Evolutionary conservation across 2,329 filamentous ascomycete genomes (phyloP).

Genomic region (Colletotrichum gloeosporioides): DNA sequence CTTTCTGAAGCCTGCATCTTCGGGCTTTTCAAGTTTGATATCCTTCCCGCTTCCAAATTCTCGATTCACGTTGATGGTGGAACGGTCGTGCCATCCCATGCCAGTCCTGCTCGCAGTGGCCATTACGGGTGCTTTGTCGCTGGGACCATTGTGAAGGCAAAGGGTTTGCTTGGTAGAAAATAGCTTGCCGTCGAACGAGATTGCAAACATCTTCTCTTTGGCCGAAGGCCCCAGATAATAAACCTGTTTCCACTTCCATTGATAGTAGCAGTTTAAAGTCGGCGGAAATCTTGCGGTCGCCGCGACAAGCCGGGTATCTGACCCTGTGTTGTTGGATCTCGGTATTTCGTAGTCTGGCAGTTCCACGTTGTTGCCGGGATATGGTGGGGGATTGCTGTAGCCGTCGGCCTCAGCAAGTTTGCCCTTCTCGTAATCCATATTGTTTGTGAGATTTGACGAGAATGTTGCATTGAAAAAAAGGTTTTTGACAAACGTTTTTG

Average conservation of each 20-base stretch:
- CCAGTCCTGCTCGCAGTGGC: background rate
- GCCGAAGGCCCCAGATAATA: constrained; percentile 6
- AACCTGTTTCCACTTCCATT: constrained; percentile 7
- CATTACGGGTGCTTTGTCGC: background rate
- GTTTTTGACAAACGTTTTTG: background rate
- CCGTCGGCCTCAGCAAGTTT: background rate
- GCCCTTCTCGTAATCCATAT: background rate
- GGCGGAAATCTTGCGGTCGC: constrained; percentile 7
- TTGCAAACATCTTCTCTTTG: background rate
- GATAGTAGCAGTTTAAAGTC: constrained; percentile 1
- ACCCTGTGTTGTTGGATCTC: background rate
- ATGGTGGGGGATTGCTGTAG: background rate
- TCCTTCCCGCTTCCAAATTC: background rate
- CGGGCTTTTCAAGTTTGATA: background rate
- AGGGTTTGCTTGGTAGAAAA: constrained; percentile 6
- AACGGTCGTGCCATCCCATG: background rate
- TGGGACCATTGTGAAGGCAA: constrained; percentile 1
- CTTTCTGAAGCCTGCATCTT: background rate
- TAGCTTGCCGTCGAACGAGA: background rate
- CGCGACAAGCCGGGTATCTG: background rate
- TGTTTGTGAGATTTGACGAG: background rate
- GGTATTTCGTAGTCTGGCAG: background rate
- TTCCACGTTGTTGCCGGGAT: background rate
- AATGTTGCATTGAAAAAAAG: fast-evolving
- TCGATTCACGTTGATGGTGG: background rate